Percentiles rank a stretch among this genome's conserved stretches.
Conservation (phyloP, 2,329 filamentous ascomycete species). For the Chaetomium strumarium region DNA sequence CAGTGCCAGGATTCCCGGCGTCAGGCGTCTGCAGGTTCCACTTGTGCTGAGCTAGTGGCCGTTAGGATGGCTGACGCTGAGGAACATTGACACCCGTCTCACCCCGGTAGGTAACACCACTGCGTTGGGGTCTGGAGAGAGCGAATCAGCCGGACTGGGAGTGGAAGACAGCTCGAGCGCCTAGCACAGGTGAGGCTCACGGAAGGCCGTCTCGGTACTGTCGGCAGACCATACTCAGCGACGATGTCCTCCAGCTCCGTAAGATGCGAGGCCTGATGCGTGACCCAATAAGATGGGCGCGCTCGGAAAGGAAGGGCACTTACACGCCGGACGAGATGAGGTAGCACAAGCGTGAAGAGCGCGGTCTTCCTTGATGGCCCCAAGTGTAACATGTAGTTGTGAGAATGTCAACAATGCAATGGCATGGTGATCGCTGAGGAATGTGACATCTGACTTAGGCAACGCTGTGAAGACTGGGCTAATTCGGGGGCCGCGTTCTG, state of each 20-base stretch:
- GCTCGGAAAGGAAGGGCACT: conserved; percentile 3
- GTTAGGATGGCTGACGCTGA: conserved; percentile 5
- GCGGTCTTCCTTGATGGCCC: background rate
- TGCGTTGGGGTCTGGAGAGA: background rate
- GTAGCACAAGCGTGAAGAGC: background rate
- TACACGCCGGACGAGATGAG: conserved; percentile 1
- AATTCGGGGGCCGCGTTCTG: background rate
- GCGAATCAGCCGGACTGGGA: background rate
- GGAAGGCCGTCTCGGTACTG: background rate
- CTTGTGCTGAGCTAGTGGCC: conserved; percentile 2
- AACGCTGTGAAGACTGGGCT: background rate
- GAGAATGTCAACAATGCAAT: background rate
- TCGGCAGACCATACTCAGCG: background rate
- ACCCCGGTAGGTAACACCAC: background rate
- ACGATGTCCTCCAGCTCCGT: background rate
- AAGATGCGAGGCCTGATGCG: too few species aligned
- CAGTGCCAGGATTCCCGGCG: background rate
- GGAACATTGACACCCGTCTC: background rate
- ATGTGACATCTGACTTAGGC: background rate
- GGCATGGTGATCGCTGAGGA: background rate
- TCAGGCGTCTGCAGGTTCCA: conserved; percentile 2
- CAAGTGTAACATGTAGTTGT: background rate
- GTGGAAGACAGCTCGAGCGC: background rate
- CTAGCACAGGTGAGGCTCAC: background rate
- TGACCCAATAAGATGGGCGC: background rate